A percentile compares a stretch with the other conserved stretches of the same genome.
Conservation (phyloP, 2,329 filamentous ascomycete genomes). For the Nemania sp. region DNA sequence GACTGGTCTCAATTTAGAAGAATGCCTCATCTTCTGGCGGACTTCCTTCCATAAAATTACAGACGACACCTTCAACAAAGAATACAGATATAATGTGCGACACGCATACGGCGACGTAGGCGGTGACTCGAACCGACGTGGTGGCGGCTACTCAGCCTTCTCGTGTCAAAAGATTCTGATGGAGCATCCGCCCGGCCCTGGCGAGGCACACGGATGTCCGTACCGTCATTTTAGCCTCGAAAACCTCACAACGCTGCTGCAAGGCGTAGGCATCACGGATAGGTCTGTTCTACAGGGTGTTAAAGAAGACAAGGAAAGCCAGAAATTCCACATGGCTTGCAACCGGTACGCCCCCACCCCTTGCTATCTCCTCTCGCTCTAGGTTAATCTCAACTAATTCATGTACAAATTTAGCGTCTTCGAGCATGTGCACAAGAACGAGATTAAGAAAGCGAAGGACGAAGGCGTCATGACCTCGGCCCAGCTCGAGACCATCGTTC, state of each 20-base stretch:
- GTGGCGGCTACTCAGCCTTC: constrained; percentile 85
- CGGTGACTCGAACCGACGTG: constrained; percentile 83
- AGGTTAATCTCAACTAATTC: constrained; percentile 22
- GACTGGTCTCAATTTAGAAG: constrained; percentile 88
- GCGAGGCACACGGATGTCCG: constrained; percentile 93
- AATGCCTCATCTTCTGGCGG: constrained; percentile 91
- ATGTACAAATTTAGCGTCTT: constrained; percentile 69
- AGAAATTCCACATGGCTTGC: constrained; percentile 92
- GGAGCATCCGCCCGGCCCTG: constrained; percentile 82
- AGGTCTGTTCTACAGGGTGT: constrained; percentile 77
- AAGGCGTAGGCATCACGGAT: constrained; percentile 79
- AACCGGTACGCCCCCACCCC: constrained; percentile 66
- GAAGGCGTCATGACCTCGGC: constrained; percentile 70
- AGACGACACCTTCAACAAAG: constrained; percentile 95
- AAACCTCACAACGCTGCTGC: constrained; percentile 77
- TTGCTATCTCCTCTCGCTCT: not conserved
- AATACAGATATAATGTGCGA: constrained; percentile 96
- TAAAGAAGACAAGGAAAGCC: constrained; percentile 84
- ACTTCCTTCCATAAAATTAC: constrained; percentile 81
- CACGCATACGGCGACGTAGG: constrained; percentile 95
- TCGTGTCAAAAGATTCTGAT: constrained; percentile 95
- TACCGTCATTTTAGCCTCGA: constrained; percentile 91
- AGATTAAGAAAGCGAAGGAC: constrained; percentile 77
- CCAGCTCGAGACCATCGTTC: constrained; percentile 91
- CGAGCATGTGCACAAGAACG: constrained; percentile 78